Evolutionary conservation across 345 rosid species (phyloP).

Genomic region (Fremontodendron californicum): DNA sequence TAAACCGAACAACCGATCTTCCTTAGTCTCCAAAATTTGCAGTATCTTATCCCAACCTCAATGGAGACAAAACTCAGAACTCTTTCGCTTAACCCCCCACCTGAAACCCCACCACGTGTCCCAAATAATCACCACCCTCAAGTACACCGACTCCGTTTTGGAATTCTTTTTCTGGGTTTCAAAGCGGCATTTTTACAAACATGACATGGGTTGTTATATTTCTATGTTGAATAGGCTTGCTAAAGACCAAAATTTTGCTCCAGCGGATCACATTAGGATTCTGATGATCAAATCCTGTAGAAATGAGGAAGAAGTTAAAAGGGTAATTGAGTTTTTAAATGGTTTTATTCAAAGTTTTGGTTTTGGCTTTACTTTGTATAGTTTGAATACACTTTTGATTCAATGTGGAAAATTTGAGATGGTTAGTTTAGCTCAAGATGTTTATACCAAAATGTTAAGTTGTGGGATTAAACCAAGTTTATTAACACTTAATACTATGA

Average conservation of each 20-base stretch:
- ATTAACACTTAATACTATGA: slow-evolving; percentile 53
- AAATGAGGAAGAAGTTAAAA: slow-evolving; percentile 38
- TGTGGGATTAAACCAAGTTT: slow-evolving; percentile 52
- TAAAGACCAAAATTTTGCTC: slow-evolving; percentile 30
- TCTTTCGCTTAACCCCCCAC: slow-evolving; percentile 25
- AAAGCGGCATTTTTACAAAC: slow-evolving; percentile 45
- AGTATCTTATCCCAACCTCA: slow-evolving; percentile 29
- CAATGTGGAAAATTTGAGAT: slow-evolving; percentile 54
- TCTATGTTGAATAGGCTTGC: slow-evolving; percentile 54
- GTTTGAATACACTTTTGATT: slow-evolving; percentile 53
- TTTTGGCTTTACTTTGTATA: slow-evolving; percentile 41
- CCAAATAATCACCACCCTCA: slow-evolving; percentile 38
- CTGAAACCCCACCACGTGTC: slow-evolving; percentile 47
- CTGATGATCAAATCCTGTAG: slow-evolving; percentile 56
- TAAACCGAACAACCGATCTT: slow-evolving; percentile 6
- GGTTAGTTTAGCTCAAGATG: slow-evolving; percentile 42
- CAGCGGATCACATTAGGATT: slow-evolving; percentile 53
- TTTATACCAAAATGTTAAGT: slow-evolving; percentile 36
- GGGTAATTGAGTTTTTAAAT: slow-evolving; percentile 43
- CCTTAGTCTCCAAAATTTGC: slow-evolving; percentile 33
- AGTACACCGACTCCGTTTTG: slow-evolving; percentile 28
- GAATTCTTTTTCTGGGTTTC: slow-evolving; percentile 53
- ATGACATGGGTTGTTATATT: slow-evolving; percentile 37
- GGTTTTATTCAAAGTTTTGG: slow-evolving; percentile 27
- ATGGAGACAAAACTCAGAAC: slow-evolving; percentile 46